Evolutionary conservation across 306 rosid species (phyloP).

Genomic region (Heteromeles arbutifolia): DNA sequence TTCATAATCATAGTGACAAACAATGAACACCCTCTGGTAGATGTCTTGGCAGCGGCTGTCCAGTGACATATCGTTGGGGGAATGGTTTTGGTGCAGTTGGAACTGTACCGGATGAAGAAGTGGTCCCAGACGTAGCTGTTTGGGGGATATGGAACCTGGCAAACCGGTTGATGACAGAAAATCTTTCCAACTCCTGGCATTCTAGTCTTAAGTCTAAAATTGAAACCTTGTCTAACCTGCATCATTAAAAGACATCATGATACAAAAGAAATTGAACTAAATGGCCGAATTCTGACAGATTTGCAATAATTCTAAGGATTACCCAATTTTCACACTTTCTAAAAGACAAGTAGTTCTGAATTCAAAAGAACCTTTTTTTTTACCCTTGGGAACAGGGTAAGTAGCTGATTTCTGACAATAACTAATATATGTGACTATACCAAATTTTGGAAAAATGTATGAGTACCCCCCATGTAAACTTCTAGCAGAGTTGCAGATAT

Average conservation of each 20-base stretch:
- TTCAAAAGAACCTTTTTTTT: background rate
- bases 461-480: background rate
- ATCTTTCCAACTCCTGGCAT: constrained; percentile 51
- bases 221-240: constrained; percentile 47
- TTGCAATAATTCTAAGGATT: background rate
- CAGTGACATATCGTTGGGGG: constrained; percentile 42
- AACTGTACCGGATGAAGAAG: constrained; percentile 29
- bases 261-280: background rate
- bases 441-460: background rate
- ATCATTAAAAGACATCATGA: constrained; percentile 11
- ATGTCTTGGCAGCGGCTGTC: constrained; percentile 35
- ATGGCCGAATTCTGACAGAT: background rate
- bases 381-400: background rate
- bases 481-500: background rate
- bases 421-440: background rate
- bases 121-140: constrained; percentile 27
- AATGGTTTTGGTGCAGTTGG: constrained; percentile 11
- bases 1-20: constrained; percentile 39
- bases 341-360: background rate
- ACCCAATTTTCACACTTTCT: background rate
- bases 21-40: constrained; percentile 51
- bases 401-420: background rate
- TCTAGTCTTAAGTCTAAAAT: constrained; percentile 38
- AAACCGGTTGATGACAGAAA: constrained; percentile 50
- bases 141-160: constrained; percentile 49